Conservation (phyloP, 163 green algal genomes). For the Picocystis sp. region DNA sequence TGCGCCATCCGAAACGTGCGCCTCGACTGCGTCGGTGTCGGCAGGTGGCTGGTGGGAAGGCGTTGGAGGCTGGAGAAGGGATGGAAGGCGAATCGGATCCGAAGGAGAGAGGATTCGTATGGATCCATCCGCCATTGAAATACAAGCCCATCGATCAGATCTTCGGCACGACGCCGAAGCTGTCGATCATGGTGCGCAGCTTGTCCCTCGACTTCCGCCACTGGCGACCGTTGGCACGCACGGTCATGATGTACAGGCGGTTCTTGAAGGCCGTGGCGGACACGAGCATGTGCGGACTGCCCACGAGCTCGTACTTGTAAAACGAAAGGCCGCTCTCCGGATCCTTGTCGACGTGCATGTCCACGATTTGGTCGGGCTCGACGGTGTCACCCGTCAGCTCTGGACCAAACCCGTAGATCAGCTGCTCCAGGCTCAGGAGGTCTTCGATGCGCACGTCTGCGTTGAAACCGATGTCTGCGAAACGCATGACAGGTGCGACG, state of each 20-base stretch:
- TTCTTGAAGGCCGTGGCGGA: slow-evolving; percentile 61
- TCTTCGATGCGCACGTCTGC: slow-evolving; percentile 39
- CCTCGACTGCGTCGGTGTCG: too few species aligned
- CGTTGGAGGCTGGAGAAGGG: too few species aligned
- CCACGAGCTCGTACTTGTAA: slow-evolving; percentile 33
- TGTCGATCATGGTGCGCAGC: slow-evolving; percentile 35
- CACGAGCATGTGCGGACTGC: slow-evolving; percentile 53
- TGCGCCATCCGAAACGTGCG: too few species aligned
- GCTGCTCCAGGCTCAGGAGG: slow-evolving; percentile 44
- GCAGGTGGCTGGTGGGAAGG: too few species aligned
- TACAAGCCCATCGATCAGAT: too few species aligned
- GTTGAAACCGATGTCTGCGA: slow-evolving; percentile 66
- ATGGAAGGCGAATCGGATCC: too few species aligned
- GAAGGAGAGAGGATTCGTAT: too few species aligned
- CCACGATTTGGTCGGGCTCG: slow-evolving; percentile 20
- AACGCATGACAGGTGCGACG: slow-evolving; percentile 80
- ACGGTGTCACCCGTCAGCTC: slow-evolving; percentile 54
- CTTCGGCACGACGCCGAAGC: slow-evolving; percentile 23
- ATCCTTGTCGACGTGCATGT: slow-evolving; percentile 24
- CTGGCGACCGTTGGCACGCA: slow-evolving; percentile 36
- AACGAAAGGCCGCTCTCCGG: slow-evolving; percentile 26
- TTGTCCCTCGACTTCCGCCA: slow-evolving; percentile 39
- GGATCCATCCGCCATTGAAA: too few species aligned
- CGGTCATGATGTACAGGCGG: slow-evolving; percentile 61
- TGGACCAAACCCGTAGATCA: slow-evolving; percentile 74